phyloP scores from a whole-genome alignment of 225 moss, liverwort and hornwort genomes.

The Anthoceros angustus region DNA sequence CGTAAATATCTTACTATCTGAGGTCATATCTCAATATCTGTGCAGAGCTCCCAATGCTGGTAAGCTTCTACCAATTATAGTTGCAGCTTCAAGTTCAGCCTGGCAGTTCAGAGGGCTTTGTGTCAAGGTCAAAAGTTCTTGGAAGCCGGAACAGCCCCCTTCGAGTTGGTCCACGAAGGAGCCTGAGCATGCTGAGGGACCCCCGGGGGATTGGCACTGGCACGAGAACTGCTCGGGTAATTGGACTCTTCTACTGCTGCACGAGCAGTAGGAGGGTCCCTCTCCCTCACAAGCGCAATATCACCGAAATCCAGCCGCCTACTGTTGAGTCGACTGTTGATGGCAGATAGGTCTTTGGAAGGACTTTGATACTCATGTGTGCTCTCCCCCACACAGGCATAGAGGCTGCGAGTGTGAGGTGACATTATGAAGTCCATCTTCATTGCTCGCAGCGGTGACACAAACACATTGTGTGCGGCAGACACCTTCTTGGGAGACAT shows the following conservation, averaged over 20 bases:
- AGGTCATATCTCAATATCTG: no score
- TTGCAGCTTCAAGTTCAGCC: no score
- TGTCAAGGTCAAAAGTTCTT: no score
- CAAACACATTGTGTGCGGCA: conserved; percentile 75
- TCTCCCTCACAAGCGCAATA: conserved; percentile 34
- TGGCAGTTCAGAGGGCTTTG: no score
- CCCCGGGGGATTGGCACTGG: no score
- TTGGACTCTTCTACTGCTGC: not conserved
- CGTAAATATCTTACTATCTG: no score
- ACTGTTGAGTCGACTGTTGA: conserved; percentile 79
- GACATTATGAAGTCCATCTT: conserved; percentile 80
- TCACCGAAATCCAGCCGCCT: conserved; percentile 61
- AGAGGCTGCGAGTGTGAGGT: conserved; percentile 73
- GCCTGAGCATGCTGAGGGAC: no score
- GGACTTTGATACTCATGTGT: conserved; percentile 88
- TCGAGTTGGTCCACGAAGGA: no score
- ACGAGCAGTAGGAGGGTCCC: not conserved
- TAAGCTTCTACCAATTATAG: no score
- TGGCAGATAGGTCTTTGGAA: conserved; percentile 85
- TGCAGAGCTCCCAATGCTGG: no score
- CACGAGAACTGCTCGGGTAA: not conserved
- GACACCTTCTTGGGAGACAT: conserved; percentile 96
- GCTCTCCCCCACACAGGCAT: conserved; percentile 87
- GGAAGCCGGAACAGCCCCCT: no score
- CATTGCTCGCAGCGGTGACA: conserved; percentile 71